Percentiles rank a stretch among this genome's conserved stretches.
Evolutionary conservation across 805 yeast genomes (phyloP).

Genomic region (Pichia membranifaciens): DNA sequence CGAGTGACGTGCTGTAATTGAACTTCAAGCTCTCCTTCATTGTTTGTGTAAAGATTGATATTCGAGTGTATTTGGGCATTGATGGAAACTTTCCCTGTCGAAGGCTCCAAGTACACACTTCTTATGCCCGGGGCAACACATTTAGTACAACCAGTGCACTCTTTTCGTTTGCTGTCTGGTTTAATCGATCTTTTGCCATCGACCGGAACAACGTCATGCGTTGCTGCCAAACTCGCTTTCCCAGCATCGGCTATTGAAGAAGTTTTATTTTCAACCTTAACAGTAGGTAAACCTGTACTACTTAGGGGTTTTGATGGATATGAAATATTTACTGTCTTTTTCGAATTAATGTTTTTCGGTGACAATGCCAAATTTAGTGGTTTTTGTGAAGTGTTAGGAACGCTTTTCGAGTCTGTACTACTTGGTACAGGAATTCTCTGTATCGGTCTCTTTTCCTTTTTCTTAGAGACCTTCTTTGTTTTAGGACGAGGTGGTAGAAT

Average conservation of each 20-base stretch:
- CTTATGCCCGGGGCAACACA: conserved; percentile 11
- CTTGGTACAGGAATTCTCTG: neutral
- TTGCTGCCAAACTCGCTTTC: neutral
- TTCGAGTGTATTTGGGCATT: conserved; percentile 34
- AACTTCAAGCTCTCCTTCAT: conserved; percentile 28
- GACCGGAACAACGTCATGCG: neutral
- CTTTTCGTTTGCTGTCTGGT: neutral
- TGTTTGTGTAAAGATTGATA: conserved; percentile 29
- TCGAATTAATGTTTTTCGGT: too few relatives aligned
- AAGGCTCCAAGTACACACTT: conserved; percentile 13
- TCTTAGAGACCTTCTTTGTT: conserved; percentile 20
- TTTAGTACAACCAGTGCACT: conserved; percentile 7
- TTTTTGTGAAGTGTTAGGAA: too few relatives aligned
- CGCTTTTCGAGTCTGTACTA: too few relatives aligned
- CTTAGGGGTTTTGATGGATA: too few relatives aligned
- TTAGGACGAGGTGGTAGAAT: conserved; percentile 53
- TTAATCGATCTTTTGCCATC: neutral
- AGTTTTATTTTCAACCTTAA: too few relatives aligned
- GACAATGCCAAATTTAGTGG: too few relatives aligned
- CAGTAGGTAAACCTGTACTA: too few relatives aligned
- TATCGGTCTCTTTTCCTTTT: conserved; percentile 8
- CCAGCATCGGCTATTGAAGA: too few relatives aligned
- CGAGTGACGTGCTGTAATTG: conserved; percentile 38
- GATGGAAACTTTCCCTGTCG: conserved; percentile 20
- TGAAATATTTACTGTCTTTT: too few relatives aligned